Evolutionary conservation across 2,329 filamentous ascomycete genomes (phyloP), one percentile per base, ranked within the genome.

Genomic region (Pseudogymnoascus sp.): DNA sequence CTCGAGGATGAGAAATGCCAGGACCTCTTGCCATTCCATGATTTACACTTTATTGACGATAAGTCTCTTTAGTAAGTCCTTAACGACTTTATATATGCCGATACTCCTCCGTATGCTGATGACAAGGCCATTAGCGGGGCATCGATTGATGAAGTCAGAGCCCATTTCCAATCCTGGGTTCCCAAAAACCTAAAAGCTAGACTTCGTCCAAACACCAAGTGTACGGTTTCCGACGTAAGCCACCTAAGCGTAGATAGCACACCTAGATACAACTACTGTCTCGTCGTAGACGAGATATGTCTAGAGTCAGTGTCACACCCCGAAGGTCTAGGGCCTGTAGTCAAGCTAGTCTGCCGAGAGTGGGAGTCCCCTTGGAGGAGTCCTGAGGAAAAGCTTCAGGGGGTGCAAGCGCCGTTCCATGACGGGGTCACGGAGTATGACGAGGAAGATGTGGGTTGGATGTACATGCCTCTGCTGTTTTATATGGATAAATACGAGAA

Each of bases 401-500:
- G 51, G 23, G 51, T 31, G 23, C 51, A 59, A 18, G 2, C 5
- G 23, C 51, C 23, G 23, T 59, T 31, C 16, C 23, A 59, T 59
- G 23, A 59, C 12, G 12, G 51, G 51, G 31, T 59, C 51, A 59
- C 51, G 5, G 51, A 31, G 51, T 59, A n/a, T 59, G 23, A 59
- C 2, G 51, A 59, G 14, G 51, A 59, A n/a, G 21, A 59, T 31
- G 51, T 59, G 5, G 51, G 51, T 5, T 59, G 51, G 51, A 59
- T 59, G 51, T 59, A 59, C 5, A 31, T 59, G 51, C 51, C 51
- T n/a, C 23, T 59, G 31, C 51, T 59, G 11, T 31, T n/a, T 59
- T 59, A 29, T 59, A 31, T 16, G 51, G 51, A 59, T 59, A 59
- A 16, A 31, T 59, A 59, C 6, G 51, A 59, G 12, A 59, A 31